Base-by-base conservation (phyloP, 1,139 yeast genomes). In the Saccharomyces hybrid region DNA sequence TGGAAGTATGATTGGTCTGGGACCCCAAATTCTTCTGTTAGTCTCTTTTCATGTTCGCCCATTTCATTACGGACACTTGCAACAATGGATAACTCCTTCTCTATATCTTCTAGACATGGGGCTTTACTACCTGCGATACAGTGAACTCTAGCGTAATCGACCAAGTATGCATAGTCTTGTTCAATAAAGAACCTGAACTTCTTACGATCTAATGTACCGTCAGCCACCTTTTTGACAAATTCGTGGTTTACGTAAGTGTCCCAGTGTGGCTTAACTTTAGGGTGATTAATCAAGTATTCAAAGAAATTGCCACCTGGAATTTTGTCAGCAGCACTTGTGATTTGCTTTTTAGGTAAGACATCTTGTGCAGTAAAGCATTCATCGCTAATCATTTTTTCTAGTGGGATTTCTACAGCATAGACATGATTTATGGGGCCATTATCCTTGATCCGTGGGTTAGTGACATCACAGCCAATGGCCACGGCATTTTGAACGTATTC, bases 341-440 rank as follows among this genome's bases (percentile, higher is more conserved):
- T 47, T 69, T 74, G 26, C 42, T 58, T 31, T 65, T 70, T 12
- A 12, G 58, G 53, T 2, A 58, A 53, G n/a, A 62, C 56, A 16
- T 59, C 61, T 38, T 61, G 60, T 3, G 63, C 69, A 12, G 59
- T 54, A 53, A 65, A 67, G 53, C 69, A 65, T 52, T 64, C 67
- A 50, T 67, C 71, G 14, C 51, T 44, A 14, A 63, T 52, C 69
- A 66, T 66, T 54, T 61, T 70, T 58, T 69, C 64, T 59, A 74
- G 68, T 3, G 78, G 77, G 19, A 70, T 62, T 21, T 67, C 64
- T 42, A 70, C 64, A 14, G 70, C 68, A 60, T 70, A 73, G 9
- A 73, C 66, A 62, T 86, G 95, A 66, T 86, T 85, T 57, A 88
- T 74, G 0, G 96, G 96, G 0, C 96, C 95, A 65, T 82, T 74